A percentile compares a stretch with the other conserved stretches of the same genome.
phyloP scores from a whole-genome alignment of 108 stramenopile genomes.

The Nannochloropsis oceanica region DNA sequence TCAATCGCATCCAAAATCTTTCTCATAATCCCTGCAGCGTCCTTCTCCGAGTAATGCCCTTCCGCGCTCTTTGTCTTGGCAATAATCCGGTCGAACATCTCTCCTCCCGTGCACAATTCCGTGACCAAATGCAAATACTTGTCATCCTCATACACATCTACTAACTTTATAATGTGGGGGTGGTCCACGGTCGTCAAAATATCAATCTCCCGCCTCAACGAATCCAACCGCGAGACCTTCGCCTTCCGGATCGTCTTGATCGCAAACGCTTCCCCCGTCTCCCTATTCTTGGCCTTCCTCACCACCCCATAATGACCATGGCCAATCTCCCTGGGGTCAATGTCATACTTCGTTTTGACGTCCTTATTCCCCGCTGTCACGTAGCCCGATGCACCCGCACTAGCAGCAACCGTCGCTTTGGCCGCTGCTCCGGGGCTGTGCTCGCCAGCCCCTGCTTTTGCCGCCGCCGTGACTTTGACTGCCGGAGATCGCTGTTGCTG shows the following conservation, averaged over 20 bases:
- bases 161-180: conserved; percentile 32
- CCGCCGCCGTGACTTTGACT: background rate
- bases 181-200: conserved; percentile 21
- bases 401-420: background rate
- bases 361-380: background rate
- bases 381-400: background rate
- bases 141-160: conserved; percentile 37
- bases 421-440: background rate
- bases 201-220: conserved; percentile 18
- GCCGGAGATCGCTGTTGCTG: background rate
- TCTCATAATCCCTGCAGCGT: conserved; percentile 62
- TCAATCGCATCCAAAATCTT: conserved; percentile 82
- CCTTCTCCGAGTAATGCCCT: conserved; percentile 73
- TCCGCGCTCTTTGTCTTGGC: conserved; percentile 65
- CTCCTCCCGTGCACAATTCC: conserved; percentile 77
- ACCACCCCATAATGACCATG: conserved; percentile 38
- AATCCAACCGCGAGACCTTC: conserved; percentile 12
- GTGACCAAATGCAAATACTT: conserved; percentile 43
- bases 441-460: background rate
- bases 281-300: conserved; percentile 5
- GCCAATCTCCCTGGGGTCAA: conserved; percentile 21
- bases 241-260: conserved; percentile 31
- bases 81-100: conserved; percentile 64
- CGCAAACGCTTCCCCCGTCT: conserved; percentile 19
- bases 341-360: conserved; percentile 11